Conservation (phyloP, 768 basidiomycete species). For the Cyathus striatus region DNA sequence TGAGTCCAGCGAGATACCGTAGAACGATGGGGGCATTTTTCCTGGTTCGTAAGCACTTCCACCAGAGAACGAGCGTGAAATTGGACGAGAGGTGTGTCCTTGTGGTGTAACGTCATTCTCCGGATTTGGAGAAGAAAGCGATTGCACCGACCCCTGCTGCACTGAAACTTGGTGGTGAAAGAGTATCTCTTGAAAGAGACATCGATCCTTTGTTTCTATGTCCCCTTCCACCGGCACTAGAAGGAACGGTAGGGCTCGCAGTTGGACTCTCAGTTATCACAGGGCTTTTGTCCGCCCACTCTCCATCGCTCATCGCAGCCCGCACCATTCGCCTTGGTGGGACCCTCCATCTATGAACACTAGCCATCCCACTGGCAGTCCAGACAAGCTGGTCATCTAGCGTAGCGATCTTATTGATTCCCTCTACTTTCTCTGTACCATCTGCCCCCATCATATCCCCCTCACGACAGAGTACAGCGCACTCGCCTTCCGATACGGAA, state of each 20-base stretch:
- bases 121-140: too few relatives aligned
- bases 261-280: background rate
- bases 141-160: too few relatives aligned
- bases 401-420: constrained; percentile 78
- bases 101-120: too few relatives aligned
- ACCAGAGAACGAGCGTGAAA: too few relatives aligned
- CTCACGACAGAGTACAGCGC: constrained; percentile 76
- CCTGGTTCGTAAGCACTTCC: too few relatives aligned
- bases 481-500: constrained; percentile 86
- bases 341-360: constrained; percentile 77
- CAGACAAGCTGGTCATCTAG: constrained; percentile 84
- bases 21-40: too few relatives aligned
- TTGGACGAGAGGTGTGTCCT: too few relatives aligned
- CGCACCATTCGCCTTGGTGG: constrained; percentile 43
- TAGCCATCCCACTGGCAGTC: constrained; percentile 85
- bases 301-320: constrained; percentile 7
- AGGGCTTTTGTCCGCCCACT: background rate
- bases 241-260: too few relatives aligned
- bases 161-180: too few relatives aligned
- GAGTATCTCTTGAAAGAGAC: too few relatives aligned
- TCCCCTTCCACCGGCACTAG: background rate
- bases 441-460: constrained; percentile 18
- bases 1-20: constrained; percentile 67
- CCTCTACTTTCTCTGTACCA: constrained; percentile 52
- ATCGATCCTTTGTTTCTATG: background rate